phyloP scores from a whole-genome alignment of 2,329 filamentous ascomycete genomes.

The Cladosporium austrohemisphaericum region DNA sequence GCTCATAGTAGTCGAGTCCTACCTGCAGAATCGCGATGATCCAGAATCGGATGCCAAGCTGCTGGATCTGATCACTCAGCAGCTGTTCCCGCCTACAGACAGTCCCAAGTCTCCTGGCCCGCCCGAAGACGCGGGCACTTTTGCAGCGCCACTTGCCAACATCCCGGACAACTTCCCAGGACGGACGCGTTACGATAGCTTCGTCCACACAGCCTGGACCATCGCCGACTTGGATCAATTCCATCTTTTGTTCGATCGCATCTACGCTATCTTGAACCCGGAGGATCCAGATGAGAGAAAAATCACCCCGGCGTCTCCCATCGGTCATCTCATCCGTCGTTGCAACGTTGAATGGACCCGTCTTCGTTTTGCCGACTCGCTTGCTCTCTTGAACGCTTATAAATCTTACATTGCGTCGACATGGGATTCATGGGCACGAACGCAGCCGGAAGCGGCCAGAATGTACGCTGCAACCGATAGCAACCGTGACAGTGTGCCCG shows the following conservation, averaged over 20 bases:
- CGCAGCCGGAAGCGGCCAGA: constrained; percentile 21
- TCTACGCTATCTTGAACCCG: constrained; percentile 37
- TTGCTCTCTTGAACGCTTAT: constrained; percentile 78
- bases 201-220: constrained; percentile 76
- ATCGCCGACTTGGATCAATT: constrained; percentile 78
- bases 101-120: constrained; percentile 40
- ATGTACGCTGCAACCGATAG: not conserved
- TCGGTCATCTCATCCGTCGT: constrained; percentile 76
- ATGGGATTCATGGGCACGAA: constrained; percentile 9
- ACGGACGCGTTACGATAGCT: constrained; percentile 79
- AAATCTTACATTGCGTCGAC: constrained; percentile 57
- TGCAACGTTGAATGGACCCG: constrained; percentile 74
- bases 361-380: constrained; percentile 73
- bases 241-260: constrained; percentile 60
- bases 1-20: constrained; percentile 75
- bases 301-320: constrained; percentile 60
- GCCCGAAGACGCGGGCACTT: constrained; percentile 42
- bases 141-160: constrained; percentile 18
- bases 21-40: constrained; percentile 38
- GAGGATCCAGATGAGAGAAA: constrained; percentile 51
- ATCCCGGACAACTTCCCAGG: constrained; percentile 56
- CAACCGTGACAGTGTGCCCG: constrained; percentile 4
- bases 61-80: constrained; percentile 67
- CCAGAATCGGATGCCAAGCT: constrained; percentile 37
- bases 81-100: constrained; percentile 2